These are phyloP conservation scores for Phytopythium aichiense DNA, from an alignment of 352 stramenopile species.

Conservation along the genomic window DNA sequence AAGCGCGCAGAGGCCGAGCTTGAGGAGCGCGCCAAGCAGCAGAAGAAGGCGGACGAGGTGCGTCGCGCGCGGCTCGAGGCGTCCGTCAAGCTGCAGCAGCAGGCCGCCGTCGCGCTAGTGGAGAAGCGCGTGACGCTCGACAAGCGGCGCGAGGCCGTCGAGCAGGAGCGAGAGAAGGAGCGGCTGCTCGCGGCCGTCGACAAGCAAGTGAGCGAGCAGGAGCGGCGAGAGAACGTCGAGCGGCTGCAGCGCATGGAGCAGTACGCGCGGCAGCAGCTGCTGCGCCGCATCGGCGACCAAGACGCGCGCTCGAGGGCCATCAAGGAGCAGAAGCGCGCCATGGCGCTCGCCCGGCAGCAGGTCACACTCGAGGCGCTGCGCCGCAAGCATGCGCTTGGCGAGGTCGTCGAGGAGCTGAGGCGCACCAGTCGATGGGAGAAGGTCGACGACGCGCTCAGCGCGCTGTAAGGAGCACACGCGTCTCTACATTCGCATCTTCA, in stretches of 20 bases:
- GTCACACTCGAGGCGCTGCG: conserved; percentile 57
- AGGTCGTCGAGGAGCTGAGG: conserved; percentile 65
- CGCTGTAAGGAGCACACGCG: conserved; percentile 12
- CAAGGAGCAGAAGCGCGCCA: conserved; percentile 57
- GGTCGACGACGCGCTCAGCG: conserved; percentile 75
- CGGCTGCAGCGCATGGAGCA: conserved; percentile 70
- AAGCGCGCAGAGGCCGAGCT: conserved; percentile 50
- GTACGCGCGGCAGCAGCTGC: conserved; percentile 57
- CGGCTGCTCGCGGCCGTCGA: conserved; percentile 51
- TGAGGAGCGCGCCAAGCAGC: conserved; percentile 48
- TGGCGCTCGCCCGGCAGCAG: conserved; percentile 59
- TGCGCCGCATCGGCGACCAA: conserved; percentile 49
- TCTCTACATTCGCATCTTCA: background rate
- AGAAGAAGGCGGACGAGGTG: conserved; percentile 64
- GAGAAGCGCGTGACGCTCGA: conserved; percentile 6
- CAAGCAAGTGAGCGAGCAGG: conserved; percentile 40
- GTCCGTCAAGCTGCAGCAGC: conserved; percentile 32
- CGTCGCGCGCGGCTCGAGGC: conserved; percentile 62
- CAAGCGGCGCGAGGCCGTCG: conserved; percentile 31
- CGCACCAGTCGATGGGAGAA: conserved; percentile 73
- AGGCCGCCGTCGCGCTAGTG: conserved; percentile 31
- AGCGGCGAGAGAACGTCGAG: conserved; percentile 68
- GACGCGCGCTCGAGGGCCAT: conserved; percentile 54
- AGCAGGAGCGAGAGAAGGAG: conserved; percentile 40
- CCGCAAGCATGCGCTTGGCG: conserved; percentile 60